Percentiles rank a stretch among this genome's conserved stretches.
Conservation (phyloP, 345 rosid species). For the Gossypium herbaceum region DNA sequence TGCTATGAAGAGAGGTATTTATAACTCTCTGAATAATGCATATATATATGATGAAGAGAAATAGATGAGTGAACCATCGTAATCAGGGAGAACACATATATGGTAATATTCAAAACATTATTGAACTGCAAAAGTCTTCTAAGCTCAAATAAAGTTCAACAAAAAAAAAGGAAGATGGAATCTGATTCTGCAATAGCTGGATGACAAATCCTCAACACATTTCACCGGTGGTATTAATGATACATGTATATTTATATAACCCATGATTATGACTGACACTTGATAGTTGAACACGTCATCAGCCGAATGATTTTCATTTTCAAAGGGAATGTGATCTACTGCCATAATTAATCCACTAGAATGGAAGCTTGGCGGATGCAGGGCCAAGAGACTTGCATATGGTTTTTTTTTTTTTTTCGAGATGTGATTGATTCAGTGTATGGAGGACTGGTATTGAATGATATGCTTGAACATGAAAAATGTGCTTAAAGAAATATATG, state of each 20-base stretch:
- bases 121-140: not conserved
- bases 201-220: not conserved
- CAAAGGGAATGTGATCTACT: not conserved
- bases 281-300: slow-evolving; percentile 1
- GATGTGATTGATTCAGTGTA: not conserved
- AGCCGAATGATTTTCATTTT: not conserved
- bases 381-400: too few relatives aligned
- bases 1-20: not conserved
- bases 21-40: not conserved
- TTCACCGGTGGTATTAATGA: not conserved
- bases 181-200: slow-evolving; percentile 13
- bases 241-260: not conserved
- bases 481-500: not conserved
- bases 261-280: not conserved
- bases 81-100: not conserved
- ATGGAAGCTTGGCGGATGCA: not conserved
- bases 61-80: not conserved
- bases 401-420: too few relatives aligned
- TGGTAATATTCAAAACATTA: not conserved
- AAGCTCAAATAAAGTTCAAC: not conserved
- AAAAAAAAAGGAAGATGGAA: not conserved
- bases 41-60: not conserved
- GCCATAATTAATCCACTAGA: not conserved
- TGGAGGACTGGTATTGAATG: not conserved
- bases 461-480: not conserved